Evolutionary conservation across 2,329 filamentous ascomycete species (phyloP), one percentile per base, ranked within the genome.

Genomic region (Beauveria pseudobassiana): DNA sequence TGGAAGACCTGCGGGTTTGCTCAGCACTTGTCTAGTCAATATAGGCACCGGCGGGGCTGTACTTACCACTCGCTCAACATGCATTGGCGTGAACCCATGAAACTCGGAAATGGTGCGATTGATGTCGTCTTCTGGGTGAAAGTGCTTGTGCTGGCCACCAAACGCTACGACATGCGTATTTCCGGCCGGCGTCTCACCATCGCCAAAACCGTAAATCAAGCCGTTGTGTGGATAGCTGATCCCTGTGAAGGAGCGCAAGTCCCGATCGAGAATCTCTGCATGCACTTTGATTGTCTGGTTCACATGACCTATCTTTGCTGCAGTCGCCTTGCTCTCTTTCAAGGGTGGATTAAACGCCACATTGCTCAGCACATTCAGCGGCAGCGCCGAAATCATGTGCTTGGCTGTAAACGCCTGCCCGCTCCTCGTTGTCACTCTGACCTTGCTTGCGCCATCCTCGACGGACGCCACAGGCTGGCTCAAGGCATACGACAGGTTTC

Each of bases 111-210:
- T 69, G 0, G 71, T 71, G 12, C 60, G 59, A 14, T 74, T 63
- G 2, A 78, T 70, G 49, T 79, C 67, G 7, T 76, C 75, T 14
- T 80, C 77, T 0, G 76, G 76, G 2, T 78, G 69, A 5, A 80
- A 73, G 43, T 78, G 76, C n/a, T 76, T 76, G 14, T 74, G 66
- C 2, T 72, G 65, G 0, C 73, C 74, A 0, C 79, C 78, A 56
- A 82, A 81, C 1, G 72, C 72, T 0, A 81, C 79, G 1, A 81
- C 67, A 42, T 81, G 79, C 0, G 78, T 79, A 45, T 80, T 80
- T 0, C 78, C 77, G 0, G 73, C 72, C 0, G 76, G 75, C 0
- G 76, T 78, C 0, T 70, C 73, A 0, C 79, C 78, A 60, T 81
- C 78, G 0, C 75, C 79, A 6, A 79, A 73, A 0, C 71, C 75